A percentile compares a stretch with the other conserved stretches of the same genome.
These are phyloP conservation scores for Cryptosporidium viatorum DNA, from an alignment of 169 alveolate genomes.

Conservation along the genomic window DNA sequence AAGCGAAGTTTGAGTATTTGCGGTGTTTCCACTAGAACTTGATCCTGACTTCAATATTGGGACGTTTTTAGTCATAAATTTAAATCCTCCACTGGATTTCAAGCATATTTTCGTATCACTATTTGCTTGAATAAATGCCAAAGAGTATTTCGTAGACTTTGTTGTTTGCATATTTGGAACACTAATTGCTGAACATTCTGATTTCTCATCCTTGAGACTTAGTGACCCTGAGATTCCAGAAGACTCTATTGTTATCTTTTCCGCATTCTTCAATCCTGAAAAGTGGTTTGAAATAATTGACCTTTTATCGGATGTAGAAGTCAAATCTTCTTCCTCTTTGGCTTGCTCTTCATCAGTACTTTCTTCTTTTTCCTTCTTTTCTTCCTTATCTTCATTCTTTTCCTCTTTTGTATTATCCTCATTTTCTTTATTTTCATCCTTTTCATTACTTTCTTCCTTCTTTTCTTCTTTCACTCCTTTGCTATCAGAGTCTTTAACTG, in stretches of 20 bases:
- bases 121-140: constrained; percentile 63
- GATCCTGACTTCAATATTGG: constrained; percentile 29
- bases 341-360: neutral
- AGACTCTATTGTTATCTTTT: constrained; percentile 11
- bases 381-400: neutral
- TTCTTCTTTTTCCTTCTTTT: neutral
- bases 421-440: neutral
- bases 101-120: constrained; percentile 43
- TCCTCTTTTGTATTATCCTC: neutral
- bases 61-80: neutral
- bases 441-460: neutral
- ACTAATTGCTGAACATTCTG: constrained; percentile 47
- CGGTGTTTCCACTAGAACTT: neutral
- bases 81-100: constrained; percentile 57
- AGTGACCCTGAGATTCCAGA: constrained; percentile 11
- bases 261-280: neutral
- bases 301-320: neutral
- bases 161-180: constrained; percentile 44
- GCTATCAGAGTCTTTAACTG: neutral
- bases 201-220: constrained; percentile 6
- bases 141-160: constrained; percentile 34
- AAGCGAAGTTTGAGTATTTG: neutral
- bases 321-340: neutral
- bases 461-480: neutral
- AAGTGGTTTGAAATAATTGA: neutral